Evolutionary conservation across 352 stramenopile species (phyloP), one percentile per base, ranked within the genome.

Genomic region (Thalassiosira mediterranea): DNA sequence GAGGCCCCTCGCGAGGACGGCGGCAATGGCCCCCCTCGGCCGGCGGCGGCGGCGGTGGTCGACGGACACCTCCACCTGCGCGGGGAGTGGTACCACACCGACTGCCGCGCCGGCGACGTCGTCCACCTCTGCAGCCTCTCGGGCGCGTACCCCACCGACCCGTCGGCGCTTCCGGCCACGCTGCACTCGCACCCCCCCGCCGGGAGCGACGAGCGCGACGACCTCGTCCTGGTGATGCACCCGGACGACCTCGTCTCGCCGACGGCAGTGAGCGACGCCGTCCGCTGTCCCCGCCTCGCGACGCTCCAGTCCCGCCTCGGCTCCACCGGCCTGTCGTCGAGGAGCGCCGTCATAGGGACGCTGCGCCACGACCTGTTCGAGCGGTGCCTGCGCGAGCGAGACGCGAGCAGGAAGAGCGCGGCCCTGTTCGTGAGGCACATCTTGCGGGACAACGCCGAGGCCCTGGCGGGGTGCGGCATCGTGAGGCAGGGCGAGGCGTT

Each of bases 341-440:
- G 73, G 17, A 60, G 76, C 15, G 79, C 83, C 26, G 60, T 92
- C 11, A 79, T 90, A 48, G 88, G 88, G 37, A 92, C 83, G 15
- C 79, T 92, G 29, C 64, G 84, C 7, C 88, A 94, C 37, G 79
- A 81, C 40, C 72, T 94, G 3, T 94, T 94, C 57, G 75, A 90
- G 70, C 48, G 60, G 28, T 89, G 78, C 57, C 38, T 94, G 17
- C 76, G 61, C 53, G 31, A 80, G 29, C 48, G 78, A 11, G 71
- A 89, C 67, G 86, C 89, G 17, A 78, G 79, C 25, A 38, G 58
- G 42, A 54, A 69, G 32, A 79, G 68, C 49, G 81, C 79, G 13
- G 42, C 76, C 52, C 23, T 70, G 21, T 75, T 71, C 17, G 72
- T 78, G 2, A 54, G 70, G 19, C 37, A 81, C 26, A 85, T 93